Conservation (phyloP, 371 early-diverging fungal genomes). For the Funneliformis caledonium region DNA sequence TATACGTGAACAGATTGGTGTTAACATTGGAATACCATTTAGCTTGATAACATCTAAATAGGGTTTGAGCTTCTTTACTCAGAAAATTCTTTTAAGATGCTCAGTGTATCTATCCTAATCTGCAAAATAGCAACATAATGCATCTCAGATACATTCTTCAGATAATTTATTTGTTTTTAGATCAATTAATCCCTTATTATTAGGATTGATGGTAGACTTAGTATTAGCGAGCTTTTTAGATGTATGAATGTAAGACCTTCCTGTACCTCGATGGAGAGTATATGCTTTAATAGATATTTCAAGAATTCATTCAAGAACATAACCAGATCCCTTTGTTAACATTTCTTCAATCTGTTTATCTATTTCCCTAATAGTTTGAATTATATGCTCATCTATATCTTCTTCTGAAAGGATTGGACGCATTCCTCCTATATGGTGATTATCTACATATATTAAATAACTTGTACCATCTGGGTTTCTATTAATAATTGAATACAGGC, state of each 20-base stretch:
- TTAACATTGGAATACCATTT: background rate
- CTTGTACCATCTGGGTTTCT: background rate
- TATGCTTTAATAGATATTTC: conserved; percentile 25
- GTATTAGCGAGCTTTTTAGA: too few species aligned
- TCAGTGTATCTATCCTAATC: too few species aligned
- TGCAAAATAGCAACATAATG: too few species aligned
- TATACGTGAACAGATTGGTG: conserved; percentile 19
- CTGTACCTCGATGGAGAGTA: background rate
- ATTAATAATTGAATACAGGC: background rate
- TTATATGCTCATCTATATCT: conserved; percentile 28
- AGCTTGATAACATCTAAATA: too few species aligned
- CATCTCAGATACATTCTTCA: too few species aligned
- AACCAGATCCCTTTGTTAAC: background rate
- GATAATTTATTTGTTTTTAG: too few species aligned
- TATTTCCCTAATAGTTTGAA: conserved; percentile 3
- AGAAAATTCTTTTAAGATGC: too few species aligned
- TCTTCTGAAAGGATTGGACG: too few species aligned
- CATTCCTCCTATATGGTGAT: background rate
- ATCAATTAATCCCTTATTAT: too few species aligned
- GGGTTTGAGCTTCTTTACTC: too few species aligned
- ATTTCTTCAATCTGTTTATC: conserved; percentile 15
- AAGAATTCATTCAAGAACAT: background rate
- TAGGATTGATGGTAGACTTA: too few species aligned
- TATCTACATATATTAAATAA: background rate
- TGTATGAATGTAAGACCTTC: too few species aligned